Evolutionary conservation across 2,329 filamentous ascomycete species (phyloP), one percentile per base, ranked within the genome.

Genomic region (Graphilbum fragrans): DNA sequence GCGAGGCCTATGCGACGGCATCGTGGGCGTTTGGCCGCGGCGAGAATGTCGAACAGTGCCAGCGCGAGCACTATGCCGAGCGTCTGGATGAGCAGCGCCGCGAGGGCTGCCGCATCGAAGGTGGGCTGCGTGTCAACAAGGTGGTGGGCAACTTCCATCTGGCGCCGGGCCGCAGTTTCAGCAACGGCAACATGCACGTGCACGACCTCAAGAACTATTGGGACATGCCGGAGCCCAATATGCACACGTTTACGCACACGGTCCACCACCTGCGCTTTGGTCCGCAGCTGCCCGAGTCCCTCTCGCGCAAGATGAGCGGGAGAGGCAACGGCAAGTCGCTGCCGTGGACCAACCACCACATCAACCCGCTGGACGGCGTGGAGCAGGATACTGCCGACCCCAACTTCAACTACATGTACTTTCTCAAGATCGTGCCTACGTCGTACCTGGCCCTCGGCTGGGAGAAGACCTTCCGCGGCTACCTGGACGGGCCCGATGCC

Each of bases 101-200:
- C 39, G 93, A 98, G 65, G 92, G 92, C 45, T 98, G 92, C 64
- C 85, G 92, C 39, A 83, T 98, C 49, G 87, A 95, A 60, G 92
- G 92, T 45, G 77, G 78, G 32, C 75, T 98, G 52, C 84, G 86
- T 37, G 93, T 98, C 50, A 98, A 98, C 72, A 98, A 98, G 66
- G 92, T 98, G 21, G 75, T 98, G 41, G 92, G 92, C 43, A 98
- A 98, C 68, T 98, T 98, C 73, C 92, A 98, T 63, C 82, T 98
- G 53, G 92, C 93, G 1, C 92, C 92, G 1, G 92, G 92, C 53
- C 86, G 90, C 63, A 90, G 82, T 60, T 96, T 96, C 73, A 94
- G 83, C 61, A 94, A 85, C 56, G 87, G 86, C 51, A 94, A 94
- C 66, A 82, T 96, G 77, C 92, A 98, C 64, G 86, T 95, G 18